These are phyloP conservation scores for Zoysia matrella DNA, from an alignment of 202 grass and related monocot species.

Conservation along the genomic window DNA sequence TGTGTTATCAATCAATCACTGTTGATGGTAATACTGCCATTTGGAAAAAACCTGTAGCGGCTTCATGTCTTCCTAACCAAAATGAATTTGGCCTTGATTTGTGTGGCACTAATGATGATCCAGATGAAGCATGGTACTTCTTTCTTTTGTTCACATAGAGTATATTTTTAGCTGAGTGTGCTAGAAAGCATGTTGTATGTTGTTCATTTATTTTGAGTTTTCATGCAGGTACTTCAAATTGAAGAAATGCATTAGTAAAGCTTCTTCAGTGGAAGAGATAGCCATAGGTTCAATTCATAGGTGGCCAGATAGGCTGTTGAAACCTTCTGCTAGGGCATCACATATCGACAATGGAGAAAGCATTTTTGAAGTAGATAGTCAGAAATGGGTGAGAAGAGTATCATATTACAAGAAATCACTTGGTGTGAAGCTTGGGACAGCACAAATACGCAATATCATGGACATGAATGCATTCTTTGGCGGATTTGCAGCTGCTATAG, in stretches of 20 bases:
- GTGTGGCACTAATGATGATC: conserved; percentile 72
- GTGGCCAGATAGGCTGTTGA: conserved; percentile 84
- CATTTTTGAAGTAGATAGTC: conserved; percentile 71
- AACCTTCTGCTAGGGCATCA: conserved; percentile 69
- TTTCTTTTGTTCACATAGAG: conserved; percentile 20
- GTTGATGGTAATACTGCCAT: conserved; percentile 90
- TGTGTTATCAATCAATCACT: conserved; percentile 77
- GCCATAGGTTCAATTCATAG: conserved; percentile 60
- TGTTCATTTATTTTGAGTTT: conserved; percentile 41
- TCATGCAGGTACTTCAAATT: conserved; percentile 80
- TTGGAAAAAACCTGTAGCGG: conserved; percentile 72
- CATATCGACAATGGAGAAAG: conserved; percentile 56
- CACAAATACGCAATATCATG: conserved; percentile 75
- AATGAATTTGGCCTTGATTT: conserved; percentile 67
- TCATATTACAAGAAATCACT: conserved; percentile 87
- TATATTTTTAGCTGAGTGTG: neutral
- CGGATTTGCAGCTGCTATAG: conserved; percentile 73
- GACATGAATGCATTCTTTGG: conserved; percentile 95
- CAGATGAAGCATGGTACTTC: conserved; percentile 87
- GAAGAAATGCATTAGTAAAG: conserved; percentile 75
- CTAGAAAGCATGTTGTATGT: conserved; percentile 11
- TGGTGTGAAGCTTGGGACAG: conserved; percentile 70
- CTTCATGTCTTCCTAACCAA: conserved; percentile 64
- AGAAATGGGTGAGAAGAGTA: conserved; percentile 68
- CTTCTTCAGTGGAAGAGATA: conserved; percentile 56